These are phyloP conservation scores for Exophiala xenobiotica DNA, from an alignment of 2,329 filamentous ascomycete species.

Conservation along the genomic window DNA sequence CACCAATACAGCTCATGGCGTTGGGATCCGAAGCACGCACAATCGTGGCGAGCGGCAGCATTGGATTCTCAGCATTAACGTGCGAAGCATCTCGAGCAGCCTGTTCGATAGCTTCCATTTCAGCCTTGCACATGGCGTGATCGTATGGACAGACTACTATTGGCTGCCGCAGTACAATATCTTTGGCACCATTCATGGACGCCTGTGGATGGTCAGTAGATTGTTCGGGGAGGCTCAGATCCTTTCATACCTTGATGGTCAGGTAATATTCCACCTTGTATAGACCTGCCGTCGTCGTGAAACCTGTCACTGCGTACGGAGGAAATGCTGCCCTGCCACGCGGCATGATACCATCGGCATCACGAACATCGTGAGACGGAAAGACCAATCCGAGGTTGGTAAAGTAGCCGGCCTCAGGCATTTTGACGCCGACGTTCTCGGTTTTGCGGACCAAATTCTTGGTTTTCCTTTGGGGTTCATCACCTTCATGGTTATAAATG, in stretches of 20 bases:
- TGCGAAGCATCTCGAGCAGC: constrained; percentile 88
- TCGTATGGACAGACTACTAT: constrained; percentile 96
- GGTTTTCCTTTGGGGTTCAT: constrained; percentile 86
- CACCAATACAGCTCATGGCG: constrained; percentile 59
- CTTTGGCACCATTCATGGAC: constrained; percentile 79
- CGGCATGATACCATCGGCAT: constrained; percentile 82
- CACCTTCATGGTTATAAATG: constrained; percentile 96
- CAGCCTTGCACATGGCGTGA: constrained; percentile 92
- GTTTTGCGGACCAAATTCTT: constrained; percentile 84
- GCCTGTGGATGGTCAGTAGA: constrained; percentile 57
- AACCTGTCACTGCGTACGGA: constrained; percentile 81
- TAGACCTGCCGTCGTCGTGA: constrained; percentile 87
- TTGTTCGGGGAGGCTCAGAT: neutral
- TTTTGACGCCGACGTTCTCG: constrained; percentile 74
- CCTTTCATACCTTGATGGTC: constrained; percentile 73
- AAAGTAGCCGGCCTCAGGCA: constrained; percentile 88
- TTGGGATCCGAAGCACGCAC: constrained; percentile 72
- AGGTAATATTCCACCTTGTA: constrained; percentile 99
- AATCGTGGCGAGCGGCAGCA: constrained; percentile 83
- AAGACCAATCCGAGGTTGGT: constrained; percentile 91
- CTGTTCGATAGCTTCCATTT: constrained; percentile 98
- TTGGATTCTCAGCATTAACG: constrained; percentile 85
- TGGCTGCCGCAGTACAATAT: constrained; percentile 84
- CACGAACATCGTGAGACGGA: constrained; percentile 82
- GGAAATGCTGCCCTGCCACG: constrained; percentile 85